Conservation (phyloP, 2,329 filamentous ascomycete genomes). For the Apiospora phragmitis region DNA sequence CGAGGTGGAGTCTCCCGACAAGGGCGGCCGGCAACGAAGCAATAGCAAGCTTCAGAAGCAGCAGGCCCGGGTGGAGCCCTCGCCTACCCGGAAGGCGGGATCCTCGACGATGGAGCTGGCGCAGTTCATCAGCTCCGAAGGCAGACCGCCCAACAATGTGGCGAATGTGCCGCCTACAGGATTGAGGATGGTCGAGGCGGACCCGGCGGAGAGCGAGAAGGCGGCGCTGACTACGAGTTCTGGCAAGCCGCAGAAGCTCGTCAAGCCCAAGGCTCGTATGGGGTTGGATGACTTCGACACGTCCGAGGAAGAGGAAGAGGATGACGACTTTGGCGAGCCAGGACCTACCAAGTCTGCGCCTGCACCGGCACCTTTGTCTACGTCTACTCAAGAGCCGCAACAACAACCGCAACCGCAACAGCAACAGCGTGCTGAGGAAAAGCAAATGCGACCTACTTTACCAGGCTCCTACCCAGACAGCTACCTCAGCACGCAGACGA, state of each 20-base stretch:
- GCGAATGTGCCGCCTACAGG: conserved; percentile 54
- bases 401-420: conserved; percentile 19
- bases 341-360: conserved; percentile 23
- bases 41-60: conserved; percentile 72
- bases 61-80: conserved; percentile 51
- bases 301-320: conserved; percentile 47
- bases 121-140: conserved; percentile 41
- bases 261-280: conserved; percentile 60
- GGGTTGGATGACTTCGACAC: conserved; percentile 72
- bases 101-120: conserved; percentile 21
- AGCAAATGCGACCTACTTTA: conserved; percentile 33
- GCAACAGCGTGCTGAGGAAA: conserved; percentile 23
- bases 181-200: conserved; percentile 60
- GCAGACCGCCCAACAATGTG: conserved; percentile 48
- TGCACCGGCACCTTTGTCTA: conserved; percentile 5
- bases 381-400: conserved; percentile 15
- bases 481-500: conserved; percentile 34
- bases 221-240: background rate
- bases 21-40: conserved; percentile 51
- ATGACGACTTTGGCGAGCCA: conserved; percentile 15
- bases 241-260: conserved; percentile 54
- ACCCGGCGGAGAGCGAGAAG: conserved; percentile 40
- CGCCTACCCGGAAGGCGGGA: conserved; percentile 44
- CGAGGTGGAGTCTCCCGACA: conserved; percentile 51
- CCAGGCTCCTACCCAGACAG: conserved; percentile 45